Evolutionary conservation across 2,329 filamentous ascomycete species (phyloP).

Genomic region (Pestalotiopsis sp.): DNA sequence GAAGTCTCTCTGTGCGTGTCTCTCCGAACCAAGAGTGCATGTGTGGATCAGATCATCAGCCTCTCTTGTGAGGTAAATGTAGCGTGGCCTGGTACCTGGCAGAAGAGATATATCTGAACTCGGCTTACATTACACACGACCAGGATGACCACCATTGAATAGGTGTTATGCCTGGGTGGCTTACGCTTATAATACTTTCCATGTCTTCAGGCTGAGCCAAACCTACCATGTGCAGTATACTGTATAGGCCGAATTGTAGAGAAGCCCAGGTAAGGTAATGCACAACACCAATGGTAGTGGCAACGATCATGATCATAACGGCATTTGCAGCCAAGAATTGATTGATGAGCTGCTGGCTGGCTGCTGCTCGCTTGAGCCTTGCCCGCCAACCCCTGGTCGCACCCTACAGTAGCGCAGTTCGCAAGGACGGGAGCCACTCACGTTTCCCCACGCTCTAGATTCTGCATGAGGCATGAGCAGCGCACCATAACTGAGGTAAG

Average conservation of each 20-base stretch:
- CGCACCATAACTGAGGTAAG: not conserved
- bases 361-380: not conserved
- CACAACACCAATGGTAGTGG: not conserved
- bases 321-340: not conserved
- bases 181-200: too few relatives aligned
- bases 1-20: too few relatives aligned
- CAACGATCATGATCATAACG: not conserved
- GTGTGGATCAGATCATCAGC: too few relatives aligned
- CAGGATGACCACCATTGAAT: too few relatives aligned
- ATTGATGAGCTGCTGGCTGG: not conserved
- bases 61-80: too few relatives aligned
- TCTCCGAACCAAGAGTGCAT: too few relatives aligned
- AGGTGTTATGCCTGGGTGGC: too few relatives aligned
- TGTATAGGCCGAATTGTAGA: not conserved
- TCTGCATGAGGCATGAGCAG: conserved; percentile 2
- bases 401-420: not conserved
- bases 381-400: not conserved
- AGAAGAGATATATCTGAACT: too few relatives aligned
- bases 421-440: conserved; percentile 8
- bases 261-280: not conserved
- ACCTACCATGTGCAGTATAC: too few relatives aligned
- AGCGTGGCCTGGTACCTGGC: too few relatives aligned
- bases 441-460: conserved; percentile 8
- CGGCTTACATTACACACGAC: too few relatives aligned
- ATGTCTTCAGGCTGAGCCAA: too few relatives aligned